Base-by-base conservation (phyloP, 352 stramenopile species). In the Phytophthora cryptogea region DNA sequence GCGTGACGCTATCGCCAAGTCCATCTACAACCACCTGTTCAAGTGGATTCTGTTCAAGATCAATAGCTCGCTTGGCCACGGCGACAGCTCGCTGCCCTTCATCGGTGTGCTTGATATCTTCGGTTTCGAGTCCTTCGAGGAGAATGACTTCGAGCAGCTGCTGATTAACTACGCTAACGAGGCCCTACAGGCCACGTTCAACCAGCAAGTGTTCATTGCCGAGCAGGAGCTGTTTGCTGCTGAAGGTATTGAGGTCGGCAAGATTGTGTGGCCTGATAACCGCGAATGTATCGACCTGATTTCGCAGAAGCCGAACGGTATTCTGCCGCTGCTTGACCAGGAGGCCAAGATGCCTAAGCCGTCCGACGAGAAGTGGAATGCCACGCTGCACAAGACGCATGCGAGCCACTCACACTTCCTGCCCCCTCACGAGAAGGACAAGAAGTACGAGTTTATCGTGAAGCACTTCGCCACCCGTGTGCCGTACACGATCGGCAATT, bases 71-170 rank as follows among this genome's bases (percentile, higher is more conserved):
- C 88, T 80, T 56, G 90, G 83, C 42, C 89, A 88, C 79, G 91
- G 74, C 45, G 88, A 76, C 39, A 84, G 53, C 56, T 80, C 65
- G 49, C 53, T 85, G 28, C 72, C 77, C 27, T 97, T 97, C 54
- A 98, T 99, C 63, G 96, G 94, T 28, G 84, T 99, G 27, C 72
- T 99, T 16, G 96, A 99, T 86, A 99, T 98, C 67, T 99, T 98
- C 72, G 96, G 96, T 14, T 99, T 99, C 63, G 96, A 99, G 70
- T 96, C 89, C 5, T 98, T 99, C 63, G 85, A 95, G 51, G 75
- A 89, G 35, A 99, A 99, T 66, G 87, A 92, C 57, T 92, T 96
- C 48, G 88, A 96, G 68, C 88, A 96, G 66, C 59, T 96, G 46
- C 63, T 96, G 39, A 96, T 96, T 58, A 96, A 96, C 76, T 96